Base-by-base conservation (phyloP, 495 filamentous ascomycete genomes). In the Echria macrotheca region DNA sequence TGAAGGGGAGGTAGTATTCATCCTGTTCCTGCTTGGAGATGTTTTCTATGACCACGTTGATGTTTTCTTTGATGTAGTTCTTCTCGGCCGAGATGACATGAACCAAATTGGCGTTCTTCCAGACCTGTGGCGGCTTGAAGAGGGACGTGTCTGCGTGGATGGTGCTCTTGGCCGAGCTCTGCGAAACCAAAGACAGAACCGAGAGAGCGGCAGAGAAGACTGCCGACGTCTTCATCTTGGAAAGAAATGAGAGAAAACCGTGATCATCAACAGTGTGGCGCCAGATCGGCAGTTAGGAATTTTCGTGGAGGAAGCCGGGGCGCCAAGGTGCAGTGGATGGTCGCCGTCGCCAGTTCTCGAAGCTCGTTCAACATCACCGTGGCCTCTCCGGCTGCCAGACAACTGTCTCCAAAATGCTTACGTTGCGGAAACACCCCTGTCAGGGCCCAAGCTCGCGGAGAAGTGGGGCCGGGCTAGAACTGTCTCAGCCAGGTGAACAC, bases 1-100 rank as follows among this genome's bases (percentile, higher is more conserved):
- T 82, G 70, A 97, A 91, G 3, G 90, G 84, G 26, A 96, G 59
- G 66, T 83, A 96, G 77, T 96, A 97, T 65, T 91, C 84, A 68
- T 76, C 76, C 62, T 97, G 93, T 8, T 89, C 77, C 42, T 82
- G 69, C 19, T 66, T 68, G 29, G 77, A 81, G 55, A 85, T 71
- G 69, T 98, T 98, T 76, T 98, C 89, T 42, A 97, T 83, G 22
- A 95, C 75, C 7, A 95, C 86, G 71, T 97, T 96, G 76, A 96
- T 80, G 10, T 80, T 85, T 64, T 97, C 90, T 57, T 87, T 85
- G 17, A 81, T 81, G 59, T 91, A 97, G 50, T 81, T 83, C 71
- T 96, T 96, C 61, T 96, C 91, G 46, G 96, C 67, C 59, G 95
- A 96, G 57, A 90, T 83, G 47, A 86, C 84, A 50, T 95, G 87